A percentile compares a stretch with the other conserved stretches of the same genome.
These are phyloP conservation scores for Suhomyces bokatorum DNA, from an alignment of 1,139 yeast genomes.

Conservation along the genomic window DNA sequence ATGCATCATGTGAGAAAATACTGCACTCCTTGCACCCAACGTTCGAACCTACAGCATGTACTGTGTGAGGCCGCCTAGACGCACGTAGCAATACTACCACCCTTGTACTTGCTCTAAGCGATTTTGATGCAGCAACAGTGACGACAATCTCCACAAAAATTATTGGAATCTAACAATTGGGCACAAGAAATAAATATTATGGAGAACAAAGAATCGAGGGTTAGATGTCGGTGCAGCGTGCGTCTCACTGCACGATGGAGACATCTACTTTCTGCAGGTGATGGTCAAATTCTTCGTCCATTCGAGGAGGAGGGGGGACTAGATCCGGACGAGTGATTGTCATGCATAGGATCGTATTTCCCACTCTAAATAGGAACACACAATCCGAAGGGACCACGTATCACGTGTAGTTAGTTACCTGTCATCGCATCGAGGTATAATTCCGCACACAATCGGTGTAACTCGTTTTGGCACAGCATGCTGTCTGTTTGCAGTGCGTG, in stretches of 20 bases:
- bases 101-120: conserved; percentile 1
- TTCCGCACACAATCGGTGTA: not conserved
- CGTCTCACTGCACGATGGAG: not conserved
- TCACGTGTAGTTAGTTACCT: not conserved
- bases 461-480: too few relatives aligned
- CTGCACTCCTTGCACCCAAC: not conserved
- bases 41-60: not conserved
- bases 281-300: not conserved
- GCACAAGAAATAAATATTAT: not conserved
- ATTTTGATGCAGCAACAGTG: conserved; percentile 2
- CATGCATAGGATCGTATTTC: too few relatives aligned
- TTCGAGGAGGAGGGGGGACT: not conserved
- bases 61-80: not conserved
- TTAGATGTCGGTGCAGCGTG: not conserved
- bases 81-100: not conserved
- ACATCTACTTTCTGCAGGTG: not conserved
- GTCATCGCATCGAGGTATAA: not conserved
- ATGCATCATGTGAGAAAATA: not conserved
- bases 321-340: not conserved
- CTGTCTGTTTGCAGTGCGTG: too few relatives aligned
- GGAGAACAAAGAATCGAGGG: not conserved
- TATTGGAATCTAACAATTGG: not conserved
- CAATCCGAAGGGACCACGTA: too few relatives aligned
- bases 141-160: not conserved
- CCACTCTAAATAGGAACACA: too few relatives aligned